A percentile compares a stretch with the other conserved stretches of the same genome.
Conservation (phyloP, 2,329 filamentous ascomycete genomes). For the Hypoxylon sp. region DNA sequence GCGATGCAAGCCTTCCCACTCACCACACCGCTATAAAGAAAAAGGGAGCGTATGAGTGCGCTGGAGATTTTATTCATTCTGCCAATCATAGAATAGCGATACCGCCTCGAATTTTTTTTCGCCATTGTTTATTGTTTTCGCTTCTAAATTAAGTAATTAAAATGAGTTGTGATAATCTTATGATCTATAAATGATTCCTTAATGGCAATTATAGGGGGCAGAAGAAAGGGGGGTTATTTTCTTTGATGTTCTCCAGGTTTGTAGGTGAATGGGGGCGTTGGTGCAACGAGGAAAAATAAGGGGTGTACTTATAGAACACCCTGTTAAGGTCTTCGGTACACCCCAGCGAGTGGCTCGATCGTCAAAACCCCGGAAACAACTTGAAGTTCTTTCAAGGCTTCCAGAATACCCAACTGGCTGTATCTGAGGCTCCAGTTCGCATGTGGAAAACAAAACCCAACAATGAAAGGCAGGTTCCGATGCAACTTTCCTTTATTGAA, state of each 20-base stretch:
- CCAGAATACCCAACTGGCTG: slow-evolving; percentile 26
- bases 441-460: slow-evolving; percentile 12
- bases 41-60: no score
- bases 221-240: slow-evolving; percentile 24
- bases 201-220: slow-evolving; percentile 20
- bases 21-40: not conserved
- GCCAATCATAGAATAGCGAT: no score
- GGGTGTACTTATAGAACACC: slow-evolving; percentile 20
- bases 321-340: slow-evolving; percentile 17
- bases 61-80: no score
- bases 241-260: slow-evolving; percentile 18
- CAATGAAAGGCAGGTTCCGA: slow-evolving; percentile 12
- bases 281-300: not conserved
- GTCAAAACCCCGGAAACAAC: slow-evolving; percentile 27
- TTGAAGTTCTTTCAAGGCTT: slow-evolving; percentile 35
- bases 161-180: no score
- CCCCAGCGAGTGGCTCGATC: slow-evolving; percentile 29
- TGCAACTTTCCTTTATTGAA: no score
- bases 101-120: no score
- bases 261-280: slow-evolving; percentile 19
- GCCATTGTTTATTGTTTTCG: no score
- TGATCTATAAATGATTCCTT: no score
- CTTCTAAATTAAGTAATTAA: no score
- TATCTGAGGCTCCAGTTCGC: slow-evolving; percentile 11
- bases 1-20: slow-evolving; percentile 8